phyloP scores from a whole-genome alignment of 805 yeast species.

The Candida sithepensis region DNA sequence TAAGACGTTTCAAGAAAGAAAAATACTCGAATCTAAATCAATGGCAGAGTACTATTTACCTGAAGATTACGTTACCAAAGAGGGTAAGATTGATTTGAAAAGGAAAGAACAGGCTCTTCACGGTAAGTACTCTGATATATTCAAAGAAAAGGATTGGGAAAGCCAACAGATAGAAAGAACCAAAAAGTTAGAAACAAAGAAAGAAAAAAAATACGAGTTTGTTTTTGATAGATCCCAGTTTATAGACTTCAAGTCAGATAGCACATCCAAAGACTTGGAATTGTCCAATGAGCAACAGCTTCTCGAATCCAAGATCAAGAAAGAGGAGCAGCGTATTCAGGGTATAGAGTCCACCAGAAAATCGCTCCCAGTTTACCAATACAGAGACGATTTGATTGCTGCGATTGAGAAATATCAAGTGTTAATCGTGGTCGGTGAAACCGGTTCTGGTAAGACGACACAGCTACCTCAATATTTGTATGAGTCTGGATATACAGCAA shows the following conservation, averaged over 20 bases:
- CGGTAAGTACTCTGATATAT: constrained; percentile 24
- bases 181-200: constrained; percentile 8
- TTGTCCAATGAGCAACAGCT: constrained; percentile 29
- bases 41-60: constrained; percentile 46
- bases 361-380: constrained; percentile 72
- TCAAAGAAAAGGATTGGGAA: constrained; percentile 45
- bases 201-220: constrained; percentile 55
- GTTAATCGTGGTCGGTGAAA: constrained; percentile 85
- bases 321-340: constrained; percentile 34
- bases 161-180: constrained; percentile 42
- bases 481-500: constrained; percentile 72
- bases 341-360: constrained; percentile 50
- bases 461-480: constrained; percentile 84
- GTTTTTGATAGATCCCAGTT: constrained; percentile 69
- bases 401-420: constrained; percentile 67
- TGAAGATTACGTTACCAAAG: constrained; percentile 49
- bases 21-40: constrained; percentile 25
- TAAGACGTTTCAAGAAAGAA: constrained; percentile 38
- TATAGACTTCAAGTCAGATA: constrained; percentile 50
- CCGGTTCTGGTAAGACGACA: constrained; percentile 96
- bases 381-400: constrained; percentile 54
- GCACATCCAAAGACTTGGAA: constrained; percentile 26
- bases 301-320: constrained; percentile 29
- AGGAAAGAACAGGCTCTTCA: constrained; percentile 51
- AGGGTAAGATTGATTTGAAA: constrained; percentile 51